A percentile compares a stretch with the other conserved stretches of the same genome.
phyloP scores from a whole-genome alignment of 1,284 basidiomycete species.

The Pseudozyma thailandica region DNA sequence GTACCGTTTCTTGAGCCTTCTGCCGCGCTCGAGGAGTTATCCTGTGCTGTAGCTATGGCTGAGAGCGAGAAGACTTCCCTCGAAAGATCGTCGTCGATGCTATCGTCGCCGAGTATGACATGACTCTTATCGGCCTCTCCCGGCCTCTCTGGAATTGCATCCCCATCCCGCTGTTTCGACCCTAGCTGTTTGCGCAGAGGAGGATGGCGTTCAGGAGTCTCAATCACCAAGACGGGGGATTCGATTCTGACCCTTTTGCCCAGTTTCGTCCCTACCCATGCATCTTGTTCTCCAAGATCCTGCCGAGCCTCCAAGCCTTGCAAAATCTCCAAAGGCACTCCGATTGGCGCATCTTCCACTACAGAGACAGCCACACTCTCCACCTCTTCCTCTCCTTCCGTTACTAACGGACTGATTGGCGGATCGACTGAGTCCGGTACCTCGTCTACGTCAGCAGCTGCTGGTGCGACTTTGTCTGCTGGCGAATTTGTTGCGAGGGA shows the following conservation, averaged over 20 bases:
- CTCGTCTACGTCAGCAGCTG: background rate
- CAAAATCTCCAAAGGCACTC: conserved; percentile 16
- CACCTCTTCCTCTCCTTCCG: conserved; percentile 4
- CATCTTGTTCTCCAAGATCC: background rate
- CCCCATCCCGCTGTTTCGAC: background rate
- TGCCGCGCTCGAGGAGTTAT: too few species aligned
- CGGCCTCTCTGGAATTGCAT: background rate
- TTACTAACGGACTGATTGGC: background rate
- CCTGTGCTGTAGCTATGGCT: too few species aligned
- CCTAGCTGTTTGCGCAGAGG: background rate
- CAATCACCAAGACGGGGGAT: conserved; percentile 24
- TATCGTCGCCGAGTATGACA: conserved; percentile 5
- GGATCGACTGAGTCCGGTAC: conserved; percentile 27
- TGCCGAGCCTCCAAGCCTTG: background rate
- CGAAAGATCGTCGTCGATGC: too few species aligned
- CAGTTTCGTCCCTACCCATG: background rate
- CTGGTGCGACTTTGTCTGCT: background rate
- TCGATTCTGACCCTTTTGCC: conserved; percentile 26
- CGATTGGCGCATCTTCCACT: conserved; percentile 1
- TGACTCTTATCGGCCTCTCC: conserved; percentile 13
- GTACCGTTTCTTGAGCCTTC: background rate
- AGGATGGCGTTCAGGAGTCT: conserved; percentile 18
- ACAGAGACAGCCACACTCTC: conserved; percentile 11
- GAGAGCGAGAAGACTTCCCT: too few species aligned
- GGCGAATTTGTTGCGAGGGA: background rate